Base-by-base conservation (phyloP, 1,139 yeast species). In the Debaryomycetaceae sp. region DNA sequence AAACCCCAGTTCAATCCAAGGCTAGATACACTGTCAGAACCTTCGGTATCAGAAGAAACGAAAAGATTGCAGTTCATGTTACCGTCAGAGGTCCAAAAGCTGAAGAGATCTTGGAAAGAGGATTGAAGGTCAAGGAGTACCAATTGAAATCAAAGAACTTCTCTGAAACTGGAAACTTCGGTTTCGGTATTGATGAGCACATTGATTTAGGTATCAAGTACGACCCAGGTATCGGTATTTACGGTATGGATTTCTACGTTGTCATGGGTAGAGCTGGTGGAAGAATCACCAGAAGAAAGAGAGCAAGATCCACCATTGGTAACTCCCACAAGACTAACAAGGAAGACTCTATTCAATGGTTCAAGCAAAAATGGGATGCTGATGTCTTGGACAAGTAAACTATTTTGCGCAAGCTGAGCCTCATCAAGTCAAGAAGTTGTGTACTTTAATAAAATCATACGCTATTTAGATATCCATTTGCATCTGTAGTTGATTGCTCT, bases 191-290 rank as follows among this genome's bases (percentile, higher is more conserved):
- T 71, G 88, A 87, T 64, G 99, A 92, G 83, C 99, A 92, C 85
- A 92, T 92, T 67, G 99, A 92, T 76, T 85, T 92, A 75, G 98
- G 98, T 83, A 92, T 92, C 87, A 94, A 94, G 83, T 92, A 92
- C 81, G 98, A 94, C 77, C 99, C 99, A 75, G 82, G 87, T 71
- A 94, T 92, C 68, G 98, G 98, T 75, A 92, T 92, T 74, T 94
- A 92, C 92, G 98, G 99, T 83, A 92, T 92, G 99, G 98, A 92
- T 79, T 92, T 92, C 86, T 94, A 89, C 92, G 92, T 92, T 70
- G 97, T 91, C 70, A 80, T 92, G 81, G 97, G 97, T 73, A 91
- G 99, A 81, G 95, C 97, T 68, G 99, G 99, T 80, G 86, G 82
- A 81, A 89, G 98, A 81, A 87, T 92, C 59, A 82, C 98, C 68